phyloP scores from a whole-genome alignment of 106 monocot genomes.

The Agapanthus africanus region DNA sequence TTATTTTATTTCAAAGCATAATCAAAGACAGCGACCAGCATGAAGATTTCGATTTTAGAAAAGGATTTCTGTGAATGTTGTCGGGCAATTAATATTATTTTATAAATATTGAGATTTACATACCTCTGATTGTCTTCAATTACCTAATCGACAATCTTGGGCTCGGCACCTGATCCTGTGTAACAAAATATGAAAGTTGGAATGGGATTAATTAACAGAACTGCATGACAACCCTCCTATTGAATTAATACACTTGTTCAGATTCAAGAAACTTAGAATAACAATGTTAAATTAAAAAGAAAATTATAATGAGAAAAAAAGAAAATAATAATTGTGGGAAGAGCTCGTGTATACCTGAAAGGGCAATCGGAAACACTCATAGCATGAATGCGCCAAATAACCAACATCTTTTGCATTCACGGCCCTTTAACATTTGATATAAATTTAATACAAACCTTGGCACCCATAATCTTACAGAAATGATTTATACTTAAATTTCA shows the following conservation, averaged over 20 bases:
- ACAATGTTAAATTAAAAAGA: neutral
- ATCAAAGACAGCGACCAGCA: too few relatives aligned
- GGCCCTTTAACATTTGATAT: neutral
- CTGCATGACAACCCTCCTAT: neutral
- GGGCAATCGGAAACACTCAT: neutral
- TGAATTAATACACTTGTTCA: neutral
- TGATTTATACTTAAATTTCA: neutral
- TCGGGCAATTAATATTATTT: neutral
- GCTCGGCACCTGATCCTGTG: neutral
- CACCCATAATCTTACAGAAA: neutral
- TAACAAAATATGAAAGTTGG: neutral
- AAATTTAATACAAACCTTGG: neutral
- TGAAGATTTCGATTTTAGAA: neutral
- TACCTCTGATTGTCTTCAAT: slow-evolving; percentile 7
- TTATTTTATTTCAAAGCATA: slow-evolving; percentile 10
- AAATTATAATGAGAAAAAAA: neutral
- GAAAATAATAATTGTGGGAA: neutral
- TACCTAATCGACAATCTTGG: neutral
- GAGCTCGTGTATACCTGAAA: slow-evolving; percentile 4
- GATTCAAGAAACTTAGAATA: neutral
- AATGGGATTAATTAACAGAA: neutral
- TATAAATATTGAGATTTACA: neutral
- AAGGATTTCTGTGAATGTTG: neutral
- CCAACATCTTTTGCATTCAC: neutral
- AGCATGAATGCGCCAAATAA: neutral